phyloP scores from a whole-genome alignment of 116 monocot species.

The Papilionanthe hybrid region DNA sequence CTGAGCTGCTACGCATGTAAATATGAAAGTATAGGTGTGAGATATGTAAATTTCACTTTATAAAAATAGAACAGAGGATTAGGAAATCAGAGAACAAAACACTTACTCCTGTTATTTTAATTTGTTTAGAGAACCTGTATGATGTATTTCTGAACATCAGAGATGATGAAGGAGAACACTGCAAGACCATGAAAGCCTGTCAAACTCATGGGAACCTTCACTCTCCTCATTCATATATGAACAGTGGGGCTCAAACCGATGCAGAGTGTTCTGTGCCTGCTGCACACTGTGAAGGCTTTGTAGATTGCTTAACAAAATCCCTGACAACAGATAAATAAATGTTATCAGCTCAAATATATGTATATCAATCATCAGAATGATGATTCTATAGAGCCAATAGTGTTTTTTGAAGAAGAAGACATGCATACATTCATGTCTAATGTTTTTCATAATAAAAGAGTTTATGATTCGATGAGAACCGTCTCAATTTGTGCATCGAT shows the following conservation, averaged over 20 bases:
- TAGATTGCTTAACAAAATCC: constrained; percentile 72
- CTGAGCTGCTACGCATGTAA: no score
- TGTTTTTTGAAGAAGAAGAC: no score
- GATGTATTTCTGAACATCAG: constrained; percentile 89
- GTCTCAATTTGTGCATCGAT: no score
- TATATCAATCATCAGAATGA: neutral
- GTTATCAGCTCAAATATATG: neutral
- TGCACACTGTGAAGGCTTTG: constrained; percentile 59
- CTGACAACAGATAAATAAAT: constrained; percentile 15
- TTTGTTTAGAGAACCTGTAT: constrained; percentile 68
- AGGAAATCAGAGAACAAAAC: no score
- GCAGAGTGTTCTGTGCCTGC: constrained; percentile 22
- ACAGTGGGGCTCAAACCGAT: constrained; percentile 25
- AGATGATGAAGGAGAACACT: constrained; percentile 88
- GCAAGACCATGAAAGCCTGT: constrained; percentile 94
- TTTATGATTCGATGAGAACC: no score
- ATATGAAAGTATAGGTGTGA: no score
- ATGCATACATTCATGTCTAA: no score
- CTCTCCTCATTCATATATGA: constrained; percentile 61
- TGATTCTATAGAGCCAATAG: neutral
- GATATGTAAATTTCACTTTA: no score
- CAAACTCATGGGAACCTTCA: constrained; percentile 76
- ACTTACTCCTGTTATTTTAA: neutral
- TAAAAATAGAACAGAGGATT: no score
- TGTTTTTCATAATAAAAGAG: no score